A percentile compares a stretch with the other conserved stretches of the same genome.
Conservation (phyloP, 2,329 filamentous ascomycete species). For the Hymenoscyphus scutula region DNA sequence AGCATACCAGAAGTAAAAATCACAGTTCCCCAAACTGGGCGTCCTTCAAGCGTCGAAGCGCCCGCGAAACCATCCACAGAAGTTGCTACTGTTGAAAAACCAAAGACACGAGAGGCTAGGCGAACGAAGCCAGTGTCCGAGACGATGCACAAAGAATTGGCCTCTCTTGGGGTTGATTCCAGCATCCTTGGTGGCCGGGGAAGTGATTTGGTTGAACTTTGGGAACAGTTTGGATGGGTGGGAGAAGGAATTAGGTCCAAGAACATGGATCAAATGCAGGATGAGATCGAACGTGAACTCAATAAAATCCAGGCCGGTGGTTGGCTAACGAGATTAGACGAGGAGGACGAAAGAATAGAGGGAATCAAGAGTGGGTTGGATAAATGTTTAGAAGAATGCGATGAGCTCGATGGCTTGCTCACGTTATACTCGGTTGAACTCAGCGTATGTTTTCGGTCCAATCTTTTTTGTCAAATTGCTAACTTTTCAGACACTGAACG, state of each 20-base stretch:
- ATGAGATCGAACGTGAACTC: conserved; percentile 81
- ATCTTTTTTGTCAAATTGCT: conserved; percentile 15
- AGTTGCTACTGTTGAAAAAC: conserved; percentile 31
- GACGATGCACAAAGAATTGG: conserved; percentile 36
- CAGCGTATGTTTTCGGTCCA: conserved; percentile 57
- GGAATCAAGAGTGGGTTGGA: conserved; percentile 85
- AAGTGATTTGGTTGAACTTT: conserved; percentile 75
- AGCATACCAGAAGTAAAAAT: conserved; percentile 58
- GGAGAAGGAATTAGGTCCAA: conserved; percentile 72
- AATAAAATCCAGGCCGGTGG: conserved; percentile 89
- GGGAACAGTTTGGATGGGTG: conserved; percentile 88
- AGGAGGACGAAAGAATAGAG: conserved; percentile 86
- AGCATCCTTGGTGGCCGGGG: conserved; percentile 72
- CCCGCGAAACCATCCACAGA: conserved; percentile 38
- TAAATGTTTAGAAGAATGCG: conserved; percentile 87
- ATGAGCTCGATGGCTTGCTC: conserved; percentile 90
- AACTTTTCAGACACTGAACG: conserved; percentile 71
- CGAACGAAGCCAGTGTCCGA: conserved; percentile 35
- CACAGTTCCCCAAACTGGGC: conserved; percentile 47
- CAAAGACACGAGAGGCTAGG: conserved; percentile 32
- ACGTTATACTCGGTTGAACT: conserved; percentile 95
- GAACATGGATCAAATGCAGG: conserved; percentile 76
- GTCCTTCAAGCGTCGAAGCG: conserved; percentile 39
- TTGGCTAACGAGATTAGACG: conserved; percentile 80
- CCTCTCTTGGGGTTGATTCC: conserved; percentile 69